Base-by-base conservation (phyloP, 2,329 filamentous ascomycete genomes). In the Cytospora piceicola region DNA sequence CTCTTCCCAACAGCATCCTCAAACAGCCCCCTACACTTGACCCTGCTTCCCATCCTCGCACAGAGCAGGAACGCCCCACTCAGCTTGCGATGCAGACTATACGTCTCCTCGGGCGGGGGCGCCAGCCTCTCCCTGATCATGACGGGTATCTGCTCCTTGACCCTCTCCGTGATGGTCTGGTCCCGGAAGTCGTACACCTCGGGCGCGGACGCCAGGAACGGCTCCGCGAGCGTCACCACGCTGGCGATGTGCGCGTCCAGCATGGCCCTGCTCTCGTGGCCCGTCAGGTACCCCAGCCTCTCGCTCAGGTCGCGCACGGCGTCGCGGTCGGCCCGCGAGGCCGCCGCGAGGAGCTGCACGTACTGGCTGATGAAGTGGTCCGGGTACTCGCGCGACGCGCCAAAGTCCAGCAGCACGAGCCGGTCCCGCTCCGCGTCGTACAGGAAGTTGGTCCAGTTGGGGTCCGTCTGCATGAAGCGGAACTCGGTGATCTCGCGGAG, bases 391-490 rank as follows among this genome's bases (percentile, higher is more conserved):
- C 95, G 85, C 24, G 90, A 93, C 42, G 95, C 95, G 66, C 95
- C 95, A 77, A 99, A 99, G 78, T 99, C 96, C 61, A 99, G 88
- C 0, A 99, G 86, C 77, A 97, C 94, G 17, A 99, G 88, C 73
- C 88, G 90, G 72, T 88, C 81, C 4, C 84, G 87, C 24, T 81
- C 72, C 1, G 88, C 81, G 72, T 98, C 95, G 82, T 93, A 99
- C 24, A 98, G 83, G 77, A 99, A 99, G 78, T 99, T 99, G 39
- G 94, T 98, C 95, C 95, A 99, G 82, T 99, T 99, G 51, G 95
- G 95, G 75, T 99, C 95, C 6, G 95, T 99, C 80, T 99, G 95
- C 95, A 99, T 99, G 81, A 96, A 98, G 67, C 85, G 89, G 85
- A 97, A 98, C 77, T 97, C 93, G 69, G 90, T 90, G 71, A 98